Base-by-base conservation (phyloP, 2,329 filamentous ascomycete genomes). In the Pyrenophora teres region DNA sequence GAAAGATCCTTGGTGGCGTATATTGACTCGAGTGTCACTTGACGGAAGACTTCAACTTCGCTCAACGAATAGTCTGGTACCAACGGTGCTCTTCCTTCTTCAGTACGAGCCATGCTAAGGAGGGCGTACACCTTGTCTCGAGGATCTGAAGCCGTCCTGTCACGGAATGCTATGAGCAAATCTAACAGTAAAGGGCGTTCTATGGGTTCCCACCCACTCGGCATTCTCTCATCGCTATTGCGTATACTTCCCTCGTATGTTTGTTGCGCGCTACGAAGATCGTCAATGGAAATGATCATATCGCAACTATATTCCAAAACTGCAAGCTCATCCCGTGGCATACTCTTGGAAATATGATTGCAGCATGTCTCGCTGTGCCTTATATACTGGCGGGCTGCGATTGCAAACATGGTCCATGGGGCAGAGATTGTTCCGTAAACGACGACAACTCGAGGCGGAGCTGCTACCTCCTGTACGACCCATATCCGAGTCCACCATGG, bases 121-220 rank as follows among this genome's bases (percentile, higher is more conserved):
- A 64, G 46, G 16, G 54, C 54, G 21, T 59, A 65, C 1, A 63
- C 51, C 31, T 64, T 64, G 40, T 64, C 61, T 10, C 63, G 39
- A 0, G 59, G 44, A 37, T 64, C 59, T 4, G 54, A 45, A n/a
- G 51, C 54, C 18, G 51, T 55, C n/a, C 53, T 53, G n/a, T 47
- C 39, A n/a, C 58, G 41, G 21, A 41, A 41, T 0, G 18, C 15
- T 3, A 3, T 31, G 7, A 32, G 13, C 0, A 41, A 10, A 1
- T 2, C n/a, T 25, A 41, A 9, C 10, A 31, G 1, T 1, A 18
- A 18, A 16, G 23, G 39, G 30, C 7, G 23, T 25, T 25, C 15
- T 15, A 15, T 15, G 15, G 15, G 15, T 15, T 15, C 15, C 15
- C 15, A 15, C 15, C 15, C 15, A 15, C 15, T 15, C 15, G 15